Evolutionary conservation across 2,329 filamentous ascomycete genomes (phyloP), one percentile per base, ranked within the genome.

Genomic region (Fusarium setosum): DNA sequence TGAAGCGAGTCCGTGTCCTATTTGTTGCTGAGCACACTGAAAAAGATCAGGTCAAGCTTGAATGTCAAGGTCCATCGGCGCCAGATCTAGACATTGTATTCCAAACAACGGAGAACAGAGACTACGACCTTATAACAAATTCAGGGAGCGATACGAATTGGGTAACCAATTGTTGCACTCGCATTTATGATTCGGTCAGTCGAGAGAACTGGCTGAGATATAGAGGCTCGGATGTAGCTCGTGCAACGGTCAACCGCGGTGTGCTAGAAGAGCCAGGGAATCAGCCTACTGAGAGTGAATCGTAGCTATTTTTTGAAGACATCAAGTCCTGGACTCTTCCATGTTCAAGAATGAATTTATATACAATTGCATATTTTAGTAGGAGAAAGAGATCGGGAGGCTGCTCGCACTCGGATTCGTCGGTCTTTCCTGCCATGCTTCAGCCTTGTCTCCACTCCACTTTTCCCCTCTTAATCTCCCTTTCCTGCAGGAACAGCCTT

Each of bases 401-500:
- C n/a, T n/a, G n/a, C n/a, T n/a, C n/a, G n/a, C n/a, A n/a, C n/a
- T n/a, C n/a, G n/a, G n/a, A n/a, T n/a, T n/a, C n/a, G n/a, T n/a
- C n/a, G n/a, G n/a, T n/a, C n/a, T n/a, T n/a, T n/a, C 35, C 7
- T 20, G 5, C 10, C 15, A 29, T 32, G 10, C 29, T 34, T n/a
- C 37, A 35, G 50, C 38, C 50, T 53, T 35, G n/a, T 31, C 17
- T 13, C 13, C 10, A 29, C 50, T 38, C 50, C 50, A 35, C 50
- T 53, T 44, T 56, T 56, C 26, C 24, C 17, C 23, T 40, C 53
- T 37, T 11, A 47, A 13, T 38, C 32, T 48, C 40, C 12, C 18
- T 35, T n/a, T 51, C 35, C 53, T 52, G 32, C 59, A 66, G 40
- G 47, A 62, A 42, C 53, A 62, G 29, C 45, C 24, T 52, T 37